Base-by-base conservation (phyloP, 768 basidiomycete genomes). In the Suillus subaureus region DNA sequence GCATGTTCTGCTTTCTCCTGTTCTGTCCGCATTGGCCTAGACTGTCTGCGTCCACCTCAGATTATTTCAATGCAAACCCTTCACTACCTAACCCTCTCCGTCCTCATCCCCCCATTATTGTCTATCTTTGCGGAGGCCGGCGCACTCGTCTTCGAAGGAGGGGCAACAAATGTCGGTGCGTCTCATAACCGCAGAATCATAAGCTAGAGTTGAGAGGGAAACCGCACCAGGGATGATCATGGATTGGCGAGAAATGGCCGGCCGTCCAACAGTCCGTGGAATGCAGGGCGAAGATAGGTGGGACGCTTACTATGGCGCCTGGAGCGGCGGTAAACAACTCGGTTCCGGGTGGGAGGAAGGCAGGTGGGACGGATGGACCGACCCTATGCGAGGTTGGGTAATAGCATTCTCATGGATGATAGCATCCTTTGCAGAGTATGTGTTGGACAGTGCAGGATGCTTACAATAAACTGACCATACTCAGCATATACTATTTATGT, bases 211-310 rank as follows among this genome's bases (percentile, higher is more conserved):
- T 45, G 62, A 43, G 23, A 55, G 60, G 63, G 61, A 66, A 55
- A 37, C 62, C 55, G 21, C 35, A 61, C 64, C 67, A 90, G 91
- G 90, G 4, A 93, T 95, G 90, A 81, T 99, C 43, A 94, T 99
- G 89, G 96, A 99, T 79, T 99, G 97, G 97, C 85, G 95, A 55
- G 93, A 98, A 77, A 90, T 99, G 87, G 92, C 96, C 1, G 92
- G 94, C 5, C 79, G 86, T 61, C 88, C 92, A 4, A 96, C 95
- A 0, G 87, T 91, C 26, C 85, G 84, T 64, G 86, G 86, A 33
- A 77, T 87, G 64, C 84, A 87, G 28, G 89, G 87, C 21, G 85
- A 85, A 62, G 85, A 87, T 51, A 79, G 85, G 54, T 93, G 90
- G 90, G 80, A 79, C 61, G 83, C 87, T 43, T 86, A 88, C 72